Base-by-base conservation (phyloP, 495 filamentous ascomycete genomes). In the Staphylotrichum tortipilum region DNA sequence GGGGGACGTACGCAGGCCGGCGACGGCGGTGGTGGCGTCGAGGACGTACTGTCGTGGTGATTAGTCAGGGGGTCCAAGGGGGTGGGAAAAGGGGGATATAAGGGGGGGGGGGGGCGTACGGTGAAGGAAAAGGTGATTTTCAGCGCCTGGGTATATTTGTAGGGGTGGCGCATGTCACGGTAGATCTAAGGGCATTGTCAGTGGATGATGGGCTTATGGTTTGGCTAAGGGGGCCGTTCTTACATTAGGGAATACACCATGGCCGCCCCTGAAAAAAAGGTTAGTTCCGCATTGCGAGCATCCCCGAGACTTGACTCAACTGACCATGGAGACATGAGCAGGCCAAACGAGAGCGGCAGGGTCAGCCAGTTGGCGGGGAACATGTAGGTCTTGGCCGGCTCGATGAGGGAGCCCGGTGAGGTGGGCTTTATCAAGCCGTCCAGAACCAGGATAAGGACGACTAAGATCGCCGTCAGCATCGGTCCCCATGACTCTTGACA, bases 151-250 rank as follows among this genome's bases (percentile, higher is more conserved):
- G 72, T 74, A 64, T 92, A 97, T 60, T 88, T 92, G 38, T 85
- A 75, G 0, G 92, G 89, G 64, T 97, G 92, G 53, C 92, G 77
- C 92, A 98, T 98, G 68, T 98, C 92, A 44, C 89, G 79, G 64
- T 95, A 98, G 59, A 98, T 95, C 71, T 75, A n/a, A n/a, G 19
- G 2, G 23, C 8, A 26, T 23, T 7, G 15, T 21, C 35, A 8
- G 18, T 23, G 30, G 7, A 15, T 14, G 11, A 0, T 2, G 26
- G 12, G 3, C 15, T 26, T n/a, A n/a, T 44, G 21, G 23, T 6
- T 42, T 44, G 28, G 26, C n/a, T n/a, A 17, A 22, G 1, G 10
- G n/a, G 28, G 6, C 11, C 36, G 9, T 34, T 64, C 39, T n/a
- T 62, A 74, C 72, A 59, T 94, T 95, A 2, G 92, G 92, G 61